Percentiles rank a stretch among this genome's conserved stretches.
Evolutionary conservation across 805 yeast genomes (phyloP).

Genomic region (Diddensiella caesifluorescens): DNA sequence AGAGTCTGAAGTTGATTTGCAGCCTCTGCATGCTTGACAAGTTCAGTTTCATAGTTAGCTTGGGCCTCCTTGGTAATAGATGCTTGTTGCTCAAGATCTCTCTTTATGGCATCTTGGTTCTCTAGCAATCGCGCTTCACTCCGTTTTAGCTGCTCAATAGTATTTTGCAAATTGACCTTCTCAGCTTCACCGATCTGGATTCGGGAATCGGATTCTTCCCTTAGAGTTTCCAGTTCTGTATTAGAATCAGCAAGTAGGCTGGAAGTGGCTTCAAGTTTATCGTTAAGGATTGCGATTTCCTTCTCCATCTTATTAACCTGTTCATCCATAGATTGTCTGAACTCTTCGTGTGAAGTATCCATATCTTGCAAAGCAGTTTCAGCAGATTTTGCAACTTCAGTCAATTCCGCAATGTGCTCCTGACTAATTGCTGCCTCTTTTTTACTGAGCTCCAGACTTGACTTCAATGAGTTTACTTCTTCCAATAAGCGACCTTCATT

Average conservation of each 20-base stretch:
- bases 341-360: constrained; percentile 48
- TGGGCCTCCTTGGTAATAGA: constrained; percentile 46
- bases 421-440: constrained; percentile 54
- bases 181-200: constrained; percentile 22
- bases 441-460: constrained; percentile 44
- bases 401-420: constrained; percentile 54
- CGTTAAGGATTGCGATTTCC: constrained; percentile 24
- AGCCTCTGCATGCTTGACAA: constrained; percentile 50
- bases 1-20: constrained; percentile 38
- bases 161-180: constrained; percentile 13
- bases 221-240: constrained; percentile 21
- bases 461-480: constrained; percentile 32
- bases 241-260: constrained; percentile 18
- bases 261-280: constrained; percentile 16
- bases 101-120: constrained; percentile 29
- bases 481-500: constrained; percentile 27
- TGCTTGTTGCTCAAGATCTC: constrained; percentile 42
- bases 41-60: constrained; percentile 49
- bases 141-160: constrained; percentile 23
- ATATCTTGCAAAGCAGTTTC: constrained; percentile 58
- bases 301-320: constrained; percentile 17
- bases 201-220: constrained; percentile 23
- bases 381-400: constrained; percentile 56
- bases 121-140: constrained; percentile 30
- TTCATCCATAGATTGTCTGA: constrained; percentile 29